These are phyloP conservation scores for Artemisia argyi DNA, from an alignment of 129 eudicot species.

Conservation along the genomic window DNA sequence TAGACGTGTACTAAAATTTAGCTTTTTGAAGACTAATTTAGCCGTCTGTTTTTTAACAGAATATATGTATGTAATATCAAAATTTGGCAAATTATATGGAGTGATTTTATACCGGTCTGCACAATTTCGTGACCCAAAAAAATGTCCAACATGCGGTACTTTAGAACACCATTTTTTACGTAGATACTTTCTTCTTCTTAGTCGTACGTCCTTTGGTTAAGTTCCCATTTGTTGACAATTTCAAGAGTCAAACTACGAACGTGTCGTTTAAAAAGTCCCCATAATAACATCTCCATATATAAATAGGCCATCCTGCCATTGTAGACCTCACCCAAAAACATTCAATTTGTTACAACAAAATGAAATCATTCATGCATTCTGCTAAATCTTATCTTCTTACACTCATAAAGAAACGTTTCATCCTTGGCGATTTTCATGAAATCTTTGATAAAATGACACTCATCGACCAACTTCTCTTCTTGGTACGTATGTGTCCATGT, in stretches of 20 bases:
- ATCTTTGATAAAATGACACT: constrained; percentile 40
- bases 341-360: neutral
- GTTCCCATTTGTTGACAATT: neutral
- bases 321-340: neutral
- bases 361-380: constrained; percentile 5
- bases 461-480: constrained; percentile 40
- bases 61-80: no score
- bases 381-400: constrained; percentile 18
- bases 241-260: constrained; percentile 12
- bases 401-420: constrained; percentile 28
- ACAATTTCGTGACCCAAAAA: no score
- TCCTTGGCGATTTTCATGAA: constrained; percentile 46
- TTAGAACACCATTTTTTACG: no score
- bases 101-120: no score
- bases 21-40: no score
- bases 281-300: neutral
- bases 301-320: constrained; percentile 4
- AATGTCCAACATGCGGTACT: no score
- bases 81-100: no score
- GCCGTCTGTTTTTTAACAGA: no score
- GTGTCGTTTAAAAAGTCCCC: neutral
- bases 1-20: no score
- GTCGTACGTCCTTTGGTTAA: neutral
- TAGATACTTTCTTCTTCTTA: neutral
- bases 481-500: constrained; percentile 27